Base-by-base conservation (phyloP, 2,329 filamentous ascomycete genomes). In the Dactylella cylindrospora region DNA sequence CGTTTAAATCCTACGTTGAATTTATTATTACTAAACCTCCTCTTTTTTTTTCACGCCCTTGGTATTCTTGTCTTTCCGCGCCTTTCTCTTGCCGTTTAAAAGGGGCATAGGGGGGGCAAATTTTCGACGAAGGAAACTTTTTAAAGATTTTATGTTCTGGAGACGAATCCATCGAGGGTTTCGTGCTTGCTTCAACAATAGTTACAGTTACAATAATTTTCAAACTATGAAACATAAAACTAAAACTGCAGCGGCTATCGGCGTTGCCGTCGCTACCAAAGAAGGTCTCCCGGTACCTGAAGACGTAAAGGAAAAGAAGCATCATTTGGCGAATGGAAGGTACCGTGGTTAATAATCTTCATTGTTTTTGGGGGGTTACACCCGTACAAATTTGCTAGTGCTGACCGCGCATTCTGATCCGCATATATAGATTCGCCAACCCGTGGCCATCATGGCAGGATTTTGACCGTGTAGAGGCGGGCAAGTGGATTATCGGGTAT, bases 321-420 rank as follows among this genome's bases (percentile, higher is more conserved):
- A 62, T 23, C 57, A 62, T 49, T 23, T 62, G 38, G 36, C 57
- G 39, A 62, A 54, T 28, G 57, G 57, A 47, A 54, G 57, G 57
- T 62, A 53, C 29, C n/a, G 8, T 19, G 9, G 19, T 31, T 25
- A 13, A n/a, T n/a, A n/a, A n/a, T n/a, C n/a, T n/a, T n/a, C n/a
- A n/a, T n/a, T n/a, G n/a, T n/a, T n/a, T n/a, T n/a, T n/a, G n/a
- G n/a, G n/a, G n/a, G n/a, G n/a, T n/a, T n/a, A n/a, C n/a, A n/a
- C n/a, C n/a, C n/a, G n/a, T n/a, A n/a, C n/a, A n/a, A n/a, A n/a
- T n/a, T n/a, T n/a, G 3, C 35, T 7, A 10, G n/a, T n/a, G 33
- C 55, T 61, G 25, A 61, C 41, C 43, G 47, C 22, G 15, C 9
- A 26, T 8, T 39, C 29, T 31, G 3, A 19, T 6, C 9, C 17